These are phyloP conservation scores for Schizosaccharomyces versatilis DNA, from an alignment of 1,139 yeast genomes.

Conservation along the genomic window DNA sequence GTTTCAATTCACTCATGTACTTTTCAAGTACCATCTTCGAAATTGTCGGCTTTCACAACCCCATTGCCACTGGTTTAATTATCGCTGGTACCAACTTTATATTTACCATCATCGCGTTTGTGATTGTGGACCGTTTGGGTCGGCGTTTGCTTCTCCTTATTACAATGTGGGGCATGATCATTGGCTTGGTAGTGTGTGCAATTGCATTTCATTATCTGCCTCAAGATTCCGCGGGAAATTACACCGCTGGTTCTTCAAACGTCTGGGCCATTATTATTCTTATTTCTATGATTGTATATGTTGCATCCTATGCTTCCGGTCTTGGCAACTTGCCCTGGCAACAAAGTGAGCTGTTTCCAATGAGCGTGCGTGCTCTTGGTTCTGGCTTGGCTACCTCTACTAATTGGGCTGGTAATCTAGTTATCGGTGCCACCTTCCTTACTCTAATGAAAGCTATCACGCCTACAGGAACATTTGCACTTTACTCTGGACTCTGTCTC, in stretches of 20 bases:
- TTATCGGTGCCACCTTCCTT: conserved; percentile 24
- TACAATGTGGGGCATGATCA: conserved; percentile 63
- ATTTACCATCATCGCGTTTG: conserved; percentile 60
- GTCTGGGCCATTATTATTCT: conserved; percentile 80
- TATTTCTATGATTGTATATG: conserved; percentile 64
- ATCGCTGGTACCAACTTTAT: conserved; percentile 82
- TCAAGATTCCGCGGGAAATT: conserved; percentile 26
- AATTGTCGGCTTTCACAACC: conserved; percentile 62
- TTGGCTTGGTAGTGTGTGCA: conserved; percentile 56
- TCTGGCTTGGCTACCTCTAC: conserved; percentile 49
- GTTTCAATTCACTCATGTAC: conserved; percentile 87
- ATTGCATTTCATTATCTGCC: conserved; percentile 66
- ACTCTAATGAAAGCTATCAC: conserved; percentile 20
- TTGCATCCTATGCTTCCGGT: conserved; percentile 79
- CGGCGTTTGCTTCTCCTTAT: conserved; percentile 51
- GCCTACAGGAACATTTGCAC: conserved; percentile 21
- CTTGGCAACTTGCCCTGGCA: conserved; percentile 98
- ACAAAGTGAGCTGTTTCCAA: conserved; percentile 84
- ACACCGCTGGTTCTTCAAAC: conserved; percentile 28
- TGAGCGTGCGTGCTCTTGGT: conserved; percentile 78
- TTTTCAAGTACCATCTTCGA: conserved; percentile 77
- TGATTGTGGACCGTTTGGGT: conserved; percentile 65
- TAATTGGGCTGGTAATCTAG: conserved; percentile 26
- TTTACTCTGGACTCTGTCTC: conserved; percentile 22
- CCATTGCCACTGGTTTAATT: conserved; percentile 69